Base-by-base conservation (phyloP, 2,329 filamentous ascomycete species). In the Colletotrichum limetticola region DNA sequence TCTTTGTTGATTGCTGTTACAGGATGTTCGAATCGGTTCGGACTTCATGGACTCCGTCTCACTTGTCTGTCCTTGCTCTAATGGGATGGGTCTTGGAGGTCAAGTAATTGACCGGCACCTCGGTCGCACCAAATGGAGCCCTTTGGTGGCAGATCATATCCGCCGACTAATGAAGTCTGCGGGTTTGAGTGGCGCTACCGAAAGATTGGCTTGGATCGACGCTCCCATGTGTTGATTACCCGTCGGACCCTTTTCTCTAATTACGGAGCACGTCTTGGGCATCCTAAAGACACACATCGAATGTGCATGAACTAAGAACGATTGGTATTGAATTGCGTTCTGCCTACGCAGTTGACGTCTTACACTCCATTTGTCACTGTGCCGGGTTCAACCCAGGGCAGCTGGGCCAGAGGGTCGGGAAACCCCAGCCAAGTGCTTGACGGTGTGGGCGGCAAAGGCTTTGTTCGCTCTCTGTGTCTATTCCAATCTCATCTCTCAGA, bases 121-220 rank as follows among this genome's bases (percentile, higher is more conserved):
- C 19, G 16, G 58, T 24, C 28, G 28, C 30, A 35, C 12, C 28
- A 32, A 24, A 35, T 35, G 11, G n/a, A 19, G 30, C 42, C 30
- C 24, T 49, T 35, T 42, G 52, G 69, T 64, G 63, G 55, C 57
- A 67, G 59, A 72, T 72, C 66, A 58, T 60, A 62, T 55, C 66
- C 66, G 55, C 66, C 60, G 14, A 42, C 46, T 22, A 56, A 26
- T 55, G 46, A 24, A 60, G 30, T 70, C n/a, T 60, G 66, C 42
- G 55, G 66, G 66, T 53, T 72, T 55, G 56, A 56, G 70, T 72
- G 66, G 66, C 66, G 60, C 66, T 35, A 60, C 56, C 55, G 70
- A 60, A 56, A 16, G 59, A 72, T 65, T 72, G 65, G 60, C 59
- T 60, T 60, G 46, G 66, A 72, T 72, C 70, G 70, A 72, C 60